Percentiles rank a stretch among this genome's conserved stretches.
Evolutionary conservation across 2,329 filamentous ascomycete genomes (phyloP).

Genomic region (Clonostachys rosea): DNA sequence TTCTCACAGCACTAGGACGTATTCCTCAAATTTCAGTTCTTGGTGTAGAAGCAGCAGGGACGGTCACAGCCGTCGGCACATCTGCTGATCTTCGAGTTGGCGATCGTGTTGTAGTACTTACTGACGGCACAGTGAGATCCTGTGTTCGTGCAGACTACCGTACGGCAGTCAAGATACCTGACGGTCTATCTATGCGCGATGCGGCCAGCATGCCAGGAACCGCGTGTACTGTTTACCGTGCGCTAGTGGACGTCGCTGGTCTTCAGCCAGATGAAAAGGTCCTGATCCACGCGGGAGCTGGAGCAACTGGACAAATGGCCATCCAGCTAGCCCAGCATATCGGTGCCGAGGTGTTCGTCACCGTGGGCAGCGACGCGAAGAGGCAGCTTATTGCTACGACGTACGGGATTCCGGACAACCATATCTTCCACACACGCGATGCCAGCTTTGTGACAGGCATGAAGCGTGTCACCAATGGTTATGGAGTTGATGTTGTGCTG

Average conservation of each 20-base stretch:
- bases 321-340: slow-evolving; percentile 15
- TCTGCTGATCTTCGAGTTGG: slow-evolving; percentile 8
- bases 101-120: slow-evolving; percentile 13
- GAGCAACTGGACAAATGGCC: slow-evolving; percentile 24
- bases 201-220: slow-evolving; percentile 10
- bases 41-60: slow-evolving; percentile 16
- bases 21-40: slow-evolving; percentile 2
- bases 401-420: slow-evolving; percentile 16
- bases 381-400: slow-evolving; percentile 13
- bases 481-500: slow-evolving; percentile 25
- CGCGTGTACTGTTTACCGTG: slow-evolving; percentile 4
- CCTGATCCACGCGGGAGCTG: slow-evolving; percentile 26
- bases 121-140: slow-evolving; percentile 14
- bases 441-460: slow-evolving; percentile 18
- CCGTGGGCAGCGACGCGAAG: slow-evolving; percentile 17
- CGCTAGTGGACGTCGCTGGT: slow-evolving; percentile 3
- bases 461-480: slow-evolving; percentile 13
- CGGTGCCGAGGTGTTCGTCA: slow-evolving; percentile 15
- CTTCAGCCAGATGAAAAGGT: slow-evolving; percentile 14
- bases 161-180: background rate
- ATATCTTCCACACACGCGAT: slow-evolving; percentile 22
- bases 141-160: slow-evolving; percentile 2
- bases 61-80: slow-evolving; percentile 8
- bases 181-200: slow-evolving; percentile 9
- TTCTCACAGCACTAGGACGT: slow-evolving; percentile 22